A percentile compares a stretch with the other conserved stretches of the same genome.
Conservation (phyloP, 768 basidiomycete genomes). For the Vararia minispora region DNA sequence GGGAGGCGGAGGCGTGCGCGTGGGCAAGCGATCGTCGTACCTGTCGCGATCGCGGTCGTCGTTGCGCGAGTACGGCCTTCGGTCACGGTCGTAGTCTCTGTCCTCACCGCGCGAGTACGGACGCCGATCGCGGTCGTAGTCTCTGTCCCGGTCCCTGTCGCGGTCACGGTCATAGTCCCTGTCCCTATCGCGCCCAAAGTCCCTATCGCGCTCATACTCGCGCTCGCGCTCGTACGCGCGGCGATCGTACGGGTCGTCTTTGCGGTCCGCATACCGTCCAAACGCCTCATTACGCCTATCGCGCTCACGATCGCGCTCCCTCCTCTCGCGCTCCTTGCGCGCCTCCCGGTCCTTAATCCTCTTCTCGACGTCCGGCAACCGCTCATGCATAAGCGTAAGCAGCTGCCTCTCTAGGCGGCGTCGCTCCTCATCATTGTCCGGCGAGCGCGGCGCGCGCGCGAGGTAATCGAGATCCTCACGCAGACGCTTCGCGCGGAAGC, state of each 20-base stretch:
- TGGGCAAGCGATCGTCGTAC: constrained; percentile 31
- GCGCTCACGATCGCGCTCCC: constrained; percentile 68
- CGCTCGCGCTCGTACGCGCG: constrained; percentile 36
- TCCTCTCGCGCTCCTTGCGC: constrained; percentile 62
- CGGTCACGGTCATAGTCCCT: constrained; percentile 25
- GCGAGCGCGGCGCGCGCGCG: constrained; percentile 58
- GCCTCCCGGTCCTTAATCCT: constrained; percentile 72
- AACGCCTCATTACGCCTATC: constrained; percentile 79
- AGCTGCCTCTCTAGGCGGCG: constrained; percentile 83
- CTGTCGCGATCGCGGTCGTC: constrained; percentile 20
- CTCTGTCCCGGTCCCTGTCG: constrained; percentile 23
- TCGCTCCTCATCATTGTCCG: constrained; percentile 75
- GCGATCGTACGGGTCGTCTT: constrained; percentile 25
- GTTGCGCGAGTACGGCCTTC: constrained; percentile 13
- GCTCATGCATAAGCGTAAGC: constrained; percentile 76
- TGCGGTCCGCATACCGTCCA: constrained; percentile 50
- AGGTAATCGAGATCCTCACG: constrained; percentile 89
- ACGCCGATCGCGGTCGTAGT: constrained; percentile 34
- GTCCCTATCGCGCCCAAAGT: constrained; percentile 23
- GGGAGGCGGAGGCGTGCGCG: constrained; percentile 36
- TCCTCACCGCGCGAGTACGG: constrained; percentile 25
- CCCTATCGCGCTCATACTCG: constrained; percentile 25
- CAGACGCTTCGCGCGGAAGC: constrained; percentile 74
- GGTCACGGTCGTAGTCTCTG: constrained; percentile 23
- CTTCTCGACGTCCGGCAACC: constrained; percentile 83